These are phyloP conservation scores for Acanthamoeba lenticulata DNA, from an alignment of 208 protist genomes.

Conservation along the genomic window DNA sequence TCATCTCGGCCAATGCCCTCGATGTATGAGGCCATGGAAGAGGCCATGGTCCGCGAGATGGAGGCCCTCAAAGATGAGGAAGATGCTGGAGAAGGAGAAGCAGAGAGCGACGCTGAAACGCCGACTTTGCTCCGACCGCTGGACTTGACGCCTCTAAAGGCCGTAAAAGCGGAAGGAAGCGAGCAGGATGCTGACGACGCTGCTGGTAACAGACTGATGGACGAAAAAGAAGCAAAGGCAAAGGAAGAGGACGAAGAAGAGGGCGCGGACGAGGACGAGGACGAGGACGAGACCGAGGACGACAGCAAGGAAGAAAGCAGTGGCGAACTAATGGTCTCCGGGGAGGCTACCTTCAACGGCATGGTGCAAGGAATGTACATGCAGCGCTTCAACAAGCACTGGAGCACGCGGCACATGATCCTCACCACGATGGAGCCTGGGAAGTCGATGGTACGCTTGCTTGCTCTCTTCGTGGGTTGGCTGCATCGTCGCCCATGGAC, in stretches of 20 bases:
- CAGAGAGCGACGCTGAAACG: not conserved
- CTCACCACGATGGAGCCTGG: conserved; percentile 42
- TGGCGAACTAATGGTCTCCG: not conserved
- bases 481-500: not conserved
- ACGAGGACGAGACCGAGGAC: not conserved
- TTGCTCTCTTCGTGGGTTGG: not conserved
- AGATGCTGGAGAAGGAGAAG: not conserved
- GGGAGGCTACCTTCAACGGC: conserved; percentile 21
- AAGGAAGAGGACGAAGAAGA: not conserved
- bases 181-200: not conserved
- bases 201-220: no score
- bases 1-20: conserved; percentile 43
- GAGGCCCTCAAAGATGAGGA: not conserved
- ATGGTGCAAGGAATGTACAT: conserved; percentile 62
- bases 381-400: not conserved
- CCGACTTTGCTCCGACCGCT: not conserved
- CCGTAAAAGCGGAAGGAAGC: not conserved
- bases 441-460: not conserved
- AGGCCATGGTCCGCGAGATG: not conserved
- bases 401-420: not conserved
- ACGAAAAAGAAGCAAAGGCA: not conserved
- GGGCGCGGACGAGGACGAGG: not conserved
- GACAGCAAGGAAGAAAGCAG: not conserved
- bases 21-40: not conserved
- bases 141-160: not conserved